These are phyloP conservation scores for Peronospora farinosa DNA, from an alignment of 352 stramenopile genomes.

Conservation along the genomic window DNA sequence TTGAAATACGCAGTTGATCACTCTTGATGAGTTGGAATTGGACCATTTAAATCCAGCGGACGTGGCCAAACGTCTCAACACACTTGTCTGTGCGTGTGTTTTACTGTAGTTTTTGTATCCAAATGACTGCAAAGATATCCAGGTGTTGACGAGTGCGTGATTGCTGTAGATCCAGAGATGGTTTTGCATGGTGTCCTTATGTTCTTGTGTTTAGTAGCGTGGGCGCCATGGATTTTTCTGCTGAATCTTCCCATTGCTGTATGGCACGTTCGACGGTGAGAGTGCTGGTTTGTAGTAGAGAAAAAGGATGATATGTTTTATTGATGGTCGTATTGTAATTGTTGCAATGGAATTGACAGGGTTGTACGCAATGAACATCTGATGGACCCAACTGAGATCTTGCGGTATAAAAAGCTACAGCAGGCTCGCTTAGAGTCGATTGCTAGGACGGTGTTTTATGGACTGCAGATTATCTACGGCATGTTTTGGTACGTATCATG, in stretches of 20 bases:
- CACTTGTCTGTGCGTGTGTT: slow-evolving; percentile 65
- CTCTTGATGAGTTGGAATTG: slow-evolving; percentile 78
- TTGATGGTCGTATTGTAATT: not conserved
- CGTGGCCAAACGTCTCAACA: slow-evolving; percentile 79
- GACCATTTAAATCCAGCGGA: slow-evolving; percentile 84
- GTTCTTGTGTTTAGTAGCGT: slow-evolving; percentile 64
- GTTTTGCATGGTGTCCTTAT: slow-evolving; percentile 68
- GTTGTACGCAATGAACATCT: slow-evolving; percentile 75
- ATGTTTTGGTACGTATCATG: slow-evolving; percentile 73
- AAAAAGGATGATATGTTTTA: not conserved
- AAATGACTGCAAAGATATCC: not conserved
- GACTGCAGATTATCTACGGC: slow-evolving; percentile 84
- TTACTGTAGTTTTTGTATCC: not conserved
- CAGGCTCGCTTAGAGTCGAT: slow-evolving; percentile 73
- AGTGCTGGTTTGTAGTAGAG: not conserved
- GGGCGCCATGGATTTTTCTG: slow-evolving; percentile 70
- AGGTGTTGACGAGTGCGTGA: slow-evolving; percentile 1
- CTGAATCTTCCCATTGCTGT: slow-evolving; percentile 74
- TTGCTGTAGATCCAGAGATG: slow-evolving; percentile 70
- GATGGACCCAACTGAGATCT: slow-evolving; percentile 81
- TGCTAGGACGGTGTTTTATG: slow-evolving; percentile 81
- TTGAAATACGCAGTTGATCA: slow-evolving; percentile 52
- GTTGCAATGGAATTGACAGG: slow-evolving; percentile 19
- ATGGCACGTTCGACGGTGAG: slow-evolving; percentile 67
- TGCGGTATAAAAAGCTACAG: slow-evolving; percentile 83